Evolutionary conservation across 1,284 basidiomycete species (phyloP).

Genomic region (Sanguinoderma infundibulare): DNA sequence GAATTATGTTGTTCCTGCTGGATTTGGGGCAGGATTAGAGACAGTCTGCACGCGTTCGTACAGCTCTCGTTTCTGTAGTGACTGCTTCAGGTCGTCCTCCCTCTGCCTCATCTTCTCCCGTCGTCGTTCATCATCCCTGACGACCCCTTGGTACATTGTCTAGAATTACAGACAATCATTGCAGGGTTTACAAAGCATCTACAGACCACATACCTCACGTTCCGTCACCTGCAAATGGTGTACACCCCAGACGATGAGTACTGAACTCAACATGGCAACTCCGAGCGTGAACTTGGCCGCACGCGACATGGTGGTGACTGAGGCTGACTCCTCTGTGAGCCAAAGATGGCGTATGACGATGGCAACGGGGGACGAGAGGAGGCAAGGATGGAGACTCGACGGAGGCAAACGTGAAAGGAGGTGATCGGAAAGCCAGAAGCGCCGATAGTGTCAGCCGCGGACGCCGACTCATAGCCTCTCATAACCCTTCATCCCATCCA

Average conservation of each 20-base stretch:
- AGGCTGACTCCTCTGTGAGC: not conserved
- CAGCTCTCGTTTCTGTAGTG: constrained; percentile 62
- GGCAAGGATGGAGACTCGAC: not conserved
- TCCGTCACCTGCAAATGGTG: constrained; percentile 90
- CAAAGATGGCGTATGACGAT: not conserved
- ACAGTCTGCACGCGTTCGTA: constrained; percentile 73
- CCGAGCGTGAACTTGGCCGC: constrained; percentile 80
- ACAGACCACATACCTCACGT: constrained; percentile 63
- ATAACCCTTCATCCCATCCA: not conserved
- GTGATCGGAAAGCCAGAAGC: not conserved
- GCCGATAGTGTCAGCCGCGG: constrained; percentile 7
- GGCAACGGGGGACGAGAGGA: not conserved
- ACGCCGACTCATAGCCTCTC: not conserved
- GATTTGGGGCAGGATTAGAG: constrained; percentile 19
- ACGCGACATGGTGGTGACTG: constrained; percentile 58
- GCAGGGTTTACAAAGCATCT: not conserved
- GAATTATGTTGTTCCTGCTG: constrained; percentile 2
- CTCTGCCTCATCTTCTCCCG: constrained; percentile 73
- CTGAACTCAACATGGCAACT: constrained; percentile 69
- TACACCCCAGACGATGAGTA: constrained; percentile 86
- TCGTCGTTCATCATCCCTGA: constrained; percentile 85
- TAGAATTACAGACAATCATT: constrained; percentile 31
- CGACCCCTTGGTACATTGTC: constrained; percentile 91
- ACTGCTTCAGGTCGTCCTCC: constrained; percentile 68
- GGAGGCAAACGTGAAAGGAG: not conserved